Conservation (phyloP, 192 early-diverging fungal genomes). For the Jimgerdemannia lactiflua region DNA sequence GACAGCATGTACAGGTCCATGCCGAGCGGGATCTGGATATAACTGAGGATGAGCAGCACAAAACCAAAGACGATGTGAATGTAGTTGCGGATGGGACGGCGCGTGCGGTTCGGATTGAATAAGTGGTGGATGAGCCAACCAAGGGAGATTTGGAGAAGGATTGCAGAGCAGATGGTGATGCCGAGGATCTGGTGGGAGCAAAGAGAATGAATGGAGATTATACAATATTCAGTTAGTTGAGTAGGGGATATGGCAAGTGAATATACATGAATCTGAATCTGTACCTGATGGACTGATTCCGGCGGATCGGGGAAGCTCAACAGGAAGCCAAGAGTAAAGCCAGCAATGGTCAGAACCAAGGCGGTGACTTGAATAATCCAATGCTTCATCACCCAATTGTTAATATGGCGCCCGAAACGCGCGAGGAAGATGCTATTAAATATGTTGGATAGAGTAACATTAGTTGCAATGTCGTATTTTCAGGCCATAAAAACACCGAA, state of each 20-base stretch:
- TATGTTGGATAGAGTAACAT: neutral
- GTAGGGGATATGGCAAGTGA: neutral
- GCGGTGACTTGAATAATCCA: neutral
- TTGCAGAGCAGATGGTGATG: neutral
- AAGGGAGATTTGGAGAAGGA: neutral
- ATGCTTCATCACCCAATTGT: neutral
- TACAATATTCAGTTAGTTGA: no score
- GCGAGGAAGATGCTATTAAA: neutral
- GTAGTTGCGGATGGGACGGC: neutral
- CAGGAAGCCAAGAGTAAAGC: neutral
- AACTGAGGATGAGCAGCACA: neutral
- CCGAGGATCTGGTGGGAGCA: neutral
- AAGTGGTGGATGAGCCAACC: neutral
- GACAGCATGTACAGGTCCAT: neutral
- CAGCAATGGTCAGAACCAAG: neutral
- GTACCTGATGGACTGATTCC: neutral
- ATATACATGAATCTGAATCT: neutral
- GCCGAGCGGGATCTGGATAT: neutral
- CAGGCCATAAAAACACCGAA: neutral
- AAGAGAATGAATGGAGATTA: neutral
- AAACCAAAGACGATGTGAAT: neutral
- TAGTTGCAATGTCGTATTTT: no score
- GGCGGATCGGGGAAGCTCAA: neutral
- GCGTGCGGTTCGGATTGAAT: neutral
- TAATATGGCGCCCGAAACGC: neutral